Conservation (phyloP, 73 alveolate species). For the Paramecium sonneborni region DNA sequence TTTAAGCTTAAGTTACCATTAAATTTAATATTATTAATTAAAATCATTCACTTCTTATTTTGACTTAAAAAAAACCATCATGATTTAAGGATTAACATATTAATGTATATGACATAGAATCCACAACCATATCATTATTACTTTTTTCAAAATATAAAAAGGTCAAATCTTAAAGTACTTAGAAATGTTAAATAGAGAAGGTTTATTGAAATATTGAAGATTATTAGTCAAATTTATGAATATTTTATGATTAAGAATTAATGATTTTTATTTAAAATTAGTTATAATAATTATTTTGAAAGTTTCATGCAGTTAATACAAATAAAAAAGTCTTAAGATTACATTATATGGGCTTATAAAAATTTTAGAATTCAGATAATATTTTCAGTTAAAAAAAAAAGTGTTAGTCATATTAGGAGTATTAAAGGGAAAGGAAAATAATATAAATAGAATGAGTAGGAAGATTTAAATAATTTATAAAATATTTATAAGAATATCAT, state of each 20-base stretch:
- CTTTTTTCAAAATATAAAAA: background rate
- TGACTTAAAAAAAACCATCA: background rate
- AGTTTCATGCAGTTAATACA: background rate
- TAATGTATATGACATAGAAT: background rate
- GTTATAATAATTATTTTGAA: background rate
- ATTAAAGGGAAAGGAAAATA: background rate
- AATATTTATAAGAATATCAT: background rate
- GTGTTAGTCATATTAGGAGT: background rate
- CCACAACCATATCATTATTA: conserved; percentile 19
- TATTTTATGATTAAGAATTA: background rate
- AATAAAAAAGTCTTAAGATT: background rate
- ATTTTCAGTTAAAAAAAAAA: no score
- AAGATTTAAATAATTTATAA: background rate
- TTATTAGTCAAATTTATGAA: background rate
- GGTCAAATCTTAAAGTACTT: background rate
- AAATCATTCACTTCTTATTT: background rate
- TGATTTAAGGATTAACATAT: background rate
- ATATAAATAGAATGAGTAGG: background rate
- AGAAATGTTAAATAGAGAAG: background rate
- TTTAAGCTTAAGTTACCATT: background rate
- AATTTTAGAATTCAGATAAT: no score
- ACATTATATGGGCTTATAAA: no score
- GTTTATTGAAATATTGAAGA: background rate
- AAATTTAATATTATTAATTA: background rate
- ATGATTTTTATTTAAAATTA: background rate